Base-by-base conservation (phyloP, 768 basidiomycete species). In the Daedaleopsis nitida region DNA sequence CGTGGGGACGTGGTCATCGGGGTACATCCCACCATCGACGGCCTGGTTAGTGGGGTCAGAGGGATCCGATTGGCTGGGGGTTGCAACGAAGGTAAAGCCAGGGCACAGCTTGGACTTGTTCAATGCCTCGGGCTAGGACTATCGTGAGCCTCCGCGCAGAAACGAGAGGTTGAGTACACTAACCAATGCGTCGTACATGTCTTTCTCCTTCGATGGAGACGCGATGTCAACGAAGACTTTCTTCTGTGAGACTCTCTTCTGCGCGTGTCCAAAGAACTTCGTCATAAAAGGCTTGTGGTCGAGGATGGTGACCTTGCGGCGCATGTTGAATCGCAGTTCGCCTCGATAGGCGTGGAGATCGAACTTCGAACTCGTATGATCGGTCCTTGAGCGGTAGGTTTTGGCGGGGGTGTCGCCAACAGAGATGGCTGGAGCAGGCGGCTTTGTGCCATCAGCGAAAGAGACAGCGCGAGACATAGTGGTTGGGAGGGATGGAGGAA, bases 261-360 rank as follows among this genome's bases (percentile, higher is more conserved):
- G 11, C 5, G 13, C 24, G 23, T 21, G 17, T 17, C 23, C 27
- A 11, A 42, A 34, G 34, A n/a, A 57, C 21, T n/a, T 9, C 5
- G 27, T 27, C 57, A 57, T 57, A 23, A 50, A 57, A 6, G 5
- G 5, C 4, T 21, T 21, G 57, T 35, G 14, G 4, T 35, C 9
- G 35, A 57, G 17, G 48, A 57, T 19, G 48, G 50, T 24, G 48
- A 11, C 24, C 23, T 57, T 57, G 19, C 14, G 12, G 21, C 43
- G 48, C 57, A 57, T 57, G 23, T 49, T 57, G 57, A 51, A 34
- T 12, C 57, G 57, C 12, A 57, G 37, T 14, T 57, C 57, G 48
- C 57, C 48, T 5, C 57, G 57, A 16, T 50, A 42, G 16, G 42
- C 23, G 7, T 12, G 12, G 7, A 49, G 17, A 35, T 48, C 35